Evolutionary conservation across 345 rosid genomes (phyloP).

Genomic region (Aquilaria sinensis): DNA sequence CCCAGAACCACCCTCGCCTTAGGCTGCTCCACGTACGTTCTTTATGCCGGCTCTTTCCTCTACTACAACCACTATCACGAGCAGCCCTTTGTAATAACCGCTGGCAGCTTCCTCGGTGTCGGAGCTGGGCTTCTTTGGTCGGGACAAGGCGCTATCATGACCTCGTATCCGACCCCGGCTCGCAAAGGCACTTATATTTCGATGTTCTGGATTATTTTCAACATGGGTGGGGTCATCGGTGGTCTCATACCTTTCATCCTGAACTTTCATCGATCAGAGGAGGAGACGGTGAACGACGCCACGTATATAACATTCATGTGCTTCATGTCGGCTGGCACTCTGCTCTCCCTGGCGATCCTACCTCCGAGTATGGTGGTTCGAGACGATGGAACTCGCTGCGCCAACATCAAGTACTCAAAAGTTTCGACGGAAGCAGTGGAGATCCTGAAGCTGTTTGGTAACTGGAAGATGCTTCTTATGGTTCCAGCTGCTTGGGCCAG

Average conservation of each 20-base stretch:
- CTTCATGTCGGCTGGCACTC: conserved; percentile 42
- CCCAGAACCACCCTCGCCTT: conserved; percentile 46
- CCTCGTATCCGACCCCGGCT: conserved; percentile 48
- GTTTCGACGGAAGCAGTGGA: conserved; percentile 31
- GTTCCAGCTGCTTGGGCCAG: conserved; percentile 61
- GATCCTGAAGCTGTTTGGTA: conserved; percentile 43
- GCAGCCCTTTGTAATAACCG: conserved; percentile 43
- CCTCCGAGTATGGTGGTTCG: conserved; percentile 42
- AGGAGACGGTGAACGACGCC: conserved; percentile 42
- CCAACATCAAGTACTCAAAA: conserved; percentile 38
- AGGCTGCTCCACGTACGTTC: conserved; percentile 53
- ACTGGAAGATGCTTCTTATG: conserved; percentile 52
- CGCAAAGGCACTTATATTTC: conserved; percentile 57
- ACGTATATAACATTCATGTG: conserved; percentile 61
- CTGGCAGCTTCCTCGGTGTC: conserved; percentile 49
- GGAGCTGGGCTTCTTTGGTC: conserved; percentile 75
- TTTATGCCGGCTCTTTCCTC: conserved; percentile 60
- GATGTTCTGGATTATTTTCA: conserved; percentile 57
- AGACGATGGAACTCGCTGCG: conserved; percentile 41
- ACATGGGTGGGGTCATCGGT: conserved; percentile 67
- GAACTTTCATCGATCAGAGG: conserved; percentile 30
- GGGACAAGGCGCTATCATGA: conserved; percentile 68
- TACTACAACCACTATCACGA: conserved; percentile 48
- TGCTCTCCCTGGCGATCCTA: conserved; percentile 41
- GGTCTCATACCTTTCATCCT: conserved; percentile 55